These are phyloP conservation scores for Rubroshorea leprosula DNA, from an alignment of 345 rosid genomes.

Conservation along the genomic window DNA sequence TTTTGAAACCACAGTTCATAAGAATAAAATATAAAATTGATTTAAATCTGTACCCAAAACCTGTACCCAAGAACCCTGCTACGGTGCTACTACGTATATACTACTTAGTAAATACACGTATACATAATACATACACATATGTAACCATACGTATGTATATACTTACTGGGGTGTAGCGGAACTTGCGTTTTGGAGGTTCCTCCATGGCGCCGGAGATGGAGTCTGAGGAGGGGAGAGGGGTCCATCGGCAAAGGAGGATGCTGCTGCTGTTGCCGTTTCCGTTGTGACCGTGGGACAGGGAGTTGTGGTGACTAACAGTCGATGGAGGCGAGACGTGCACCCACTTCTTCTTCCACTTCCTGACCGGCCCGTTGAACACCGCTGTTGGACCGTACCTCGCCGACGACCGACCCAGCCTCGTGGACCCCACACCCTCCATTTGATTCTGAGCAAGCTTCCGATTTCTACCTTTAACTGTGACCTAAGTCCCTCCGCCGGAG, in stretches of 20 bases:
- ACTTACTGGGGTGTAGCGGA: slow-evolving; percentile 87
- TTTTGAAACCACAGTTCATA: no score
- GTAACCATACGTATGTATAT: background rate
- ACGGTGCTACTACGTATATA: background rate
- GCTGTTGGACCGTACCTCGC: slow-evolving; percentile 73
- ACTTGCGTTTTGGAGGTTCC: slow-evolving; percentile 66
- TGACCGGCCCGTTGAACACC: slow-evolving; percentile 83
- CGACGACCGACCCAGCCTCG: slow-evolving; percentile 70
- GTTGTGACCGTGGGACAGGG: slow-evolving; percentile 32
- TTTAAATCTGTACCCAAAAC: background rate
- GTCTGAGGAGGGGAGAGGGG: slow-evolving; percentile 53
- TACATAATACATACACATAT: background rate
- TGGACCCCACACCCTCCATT: slow-evolving; percentile 88
- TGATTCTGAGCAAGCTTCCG: background rate
- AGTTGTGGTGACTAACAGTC: slow-evolving; percentile 28
- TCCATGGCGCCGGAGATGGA: slow-evolving; percentile 33
- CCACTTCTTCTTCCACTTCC: slow-evolving; percentile 99
- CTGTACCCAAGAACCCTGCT: background rate
- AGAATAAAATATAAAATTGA: no score
- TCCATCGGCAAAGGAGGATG: slow-evolving; percentile 90
- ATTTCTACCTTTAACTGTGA: background rate
- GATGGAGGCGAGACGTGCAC: slow-evolving; percentile 64
- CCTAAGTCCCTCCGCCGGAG: background rate
- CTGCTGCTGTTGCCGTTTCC: slow-evolving; percentile 36
- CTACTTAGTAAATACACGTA: background rate